Base-by-base conservation (phyloP, 2,329 filamentous ascomycete genomes). In the Penicillium olsonii region DNA sequence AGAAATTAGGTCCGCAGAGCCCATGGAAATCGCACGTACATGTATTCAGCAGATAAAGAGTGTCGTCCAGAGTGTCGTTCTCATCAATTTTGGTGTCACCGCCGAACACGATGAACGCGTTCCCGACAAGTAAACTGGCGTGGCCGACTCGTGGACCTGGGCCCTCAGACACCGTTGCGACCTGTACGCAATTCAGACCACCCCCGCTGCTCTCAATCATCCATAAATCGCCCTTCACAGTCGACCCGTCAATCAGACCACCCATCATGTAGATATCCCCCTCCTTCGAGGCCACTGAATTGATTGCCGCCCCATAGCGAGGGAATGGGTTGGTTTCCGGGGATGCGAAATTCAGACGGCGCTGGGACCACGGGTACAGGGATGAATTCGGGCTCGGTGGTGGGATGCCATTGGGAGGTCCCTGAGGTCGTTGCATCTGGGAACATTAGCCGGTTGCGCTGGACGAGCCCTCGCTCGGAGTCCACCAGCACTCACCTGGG, bases 261-360 rank as follows among this genome's bases (percentile, higher is more conserved):
- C 94, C 94, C 92, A 99, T 97, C 66, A 99, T 81, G 66, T 97
- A 99, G 49, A 99, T 88, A 62, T 95, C 90, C 52, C 95, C 95
- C 72, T 99, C 94, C 73, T 97, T 97, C 33, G 92, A 96, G 19
- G 92, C 88, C 14, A 87, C 81, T 0, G 91, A 83, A 70, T 99
- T 99, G 69, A 96, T 92, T 6, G 95, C 94, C 43, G 95, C 91
- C 68, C 94, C 94, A 80, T 99, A 99, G 68, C 94, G 85, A 12
- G 94, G 94, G 62, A 99, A 99, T 0, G 94, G 94, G 60, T 90
- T 92, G 10, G 87, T 82, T 64, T 91, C 86, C 2, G 86, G 82
- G 5, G 90, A 85, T 14, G 89, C 89, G 70, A 96, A 96, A 57
- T 88, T 92, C 45, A 99, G 73, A 48, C 89, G 85, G 52, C 90